These are phyloP conservation scores for Benincasa hispida DNA, from an alignment of 306 rosid genomes.

Conservation along the genomic window DNA sequence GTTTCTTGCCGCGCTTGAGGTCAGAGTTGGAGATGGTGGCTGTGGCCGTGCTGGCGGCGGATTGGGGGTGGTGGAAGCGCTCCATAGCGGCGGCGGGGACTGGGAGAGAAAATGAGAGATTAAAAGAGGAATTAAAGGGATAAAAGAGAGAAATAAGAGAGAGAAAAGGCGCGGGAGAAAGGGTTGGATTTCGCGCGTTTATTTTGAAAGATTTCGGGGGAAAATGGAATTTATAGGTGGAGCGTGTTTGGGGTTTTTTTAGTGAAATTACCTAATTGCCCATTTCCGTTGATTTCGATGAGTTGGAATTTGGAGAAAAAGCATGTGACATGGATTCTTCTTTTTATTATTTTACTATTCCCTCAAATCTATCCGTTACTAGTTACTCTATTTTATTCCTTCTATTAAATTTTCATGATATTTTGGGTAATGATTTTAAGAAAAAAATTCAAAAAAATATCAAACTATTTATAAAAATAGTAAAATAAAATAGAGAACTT, in stretches of 20 bases:
- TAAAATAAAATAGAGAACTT: too few relatives aligned
- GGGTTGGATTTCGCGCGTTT: slow-evolving; percentile 35
- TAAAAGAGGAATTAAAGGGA: background rate
- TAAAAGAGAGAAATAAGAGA: background rate
- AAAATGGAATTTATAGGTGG: background rate
- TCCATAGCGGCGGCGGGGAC: slow-evolving; percentile 21
- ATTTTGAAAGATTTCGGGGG: slow-evolving; percentile 12
- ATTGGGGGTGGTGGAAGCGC: slow-evolving; percentile 23
- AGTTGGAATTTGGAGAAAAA: background rate
- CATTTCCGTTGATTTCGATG: slow-evolving; percentile 5
- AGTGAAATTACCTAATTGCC: background rate
- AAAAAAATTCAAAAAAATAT: too few relatives aligned
- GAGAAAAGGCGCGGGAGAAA: slow-evolving; percentile 32
- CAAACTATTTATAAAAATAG: too few relatives aligned
- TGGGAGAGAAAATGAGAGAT: background rate
- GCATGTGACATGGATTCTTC: background rate
- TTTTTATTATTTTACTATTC: background rate
- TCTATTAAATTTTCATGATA: too few relatives aligned
- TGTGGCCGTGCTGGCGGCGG: slow-evolving; percentile 13
- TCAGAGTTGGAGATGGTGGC: slow-evolving; percentile 8
- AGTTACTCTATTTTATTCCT: background rate
- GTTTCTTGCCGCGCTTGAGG: slow-evolving; percentile 41
- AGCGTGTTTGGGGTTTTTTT: background rate
- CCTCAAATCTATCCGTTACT: background rate
- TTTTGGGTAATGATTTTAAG: too few relatives aligned